Conservation (phyloP, 2,329 filamentous ascomycete species). For the Apiospora koreana region DNA sequence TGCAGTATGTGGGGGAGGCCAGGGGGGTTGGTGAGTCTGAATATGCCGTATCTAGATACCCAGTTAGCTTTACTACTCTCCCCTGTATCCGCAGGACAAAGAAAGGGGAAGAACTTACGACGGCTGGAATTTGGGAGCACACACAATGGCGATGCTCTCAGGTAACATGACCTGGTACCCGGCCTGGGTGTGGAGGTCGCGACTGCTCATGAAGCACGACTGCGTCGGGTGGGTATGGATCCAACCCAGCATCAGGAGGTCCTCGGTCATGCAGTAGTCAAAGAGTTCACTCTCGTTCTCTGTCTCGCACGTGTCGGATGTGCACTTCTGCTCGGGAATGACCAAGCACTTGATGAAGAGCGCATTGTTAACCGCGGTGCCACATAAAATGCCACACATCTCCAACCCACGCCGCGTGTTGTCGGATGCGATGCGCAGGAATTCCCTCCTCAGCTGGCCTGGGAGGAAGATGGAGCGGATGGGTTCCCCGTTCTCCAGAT, state of each 20-base stretch:
- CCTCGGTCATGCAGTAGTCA: conserved; percentile 83
- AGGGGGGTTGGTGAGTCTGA: conserved; percentile 89
- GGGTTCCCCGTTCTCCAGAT: conserved; percentile 85
- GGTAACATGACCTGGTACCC: conserved; percentile 96
- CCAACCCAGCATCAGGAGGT: conserved; percentile 88
- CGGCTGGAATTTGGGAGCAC: conserved; percentile 77
- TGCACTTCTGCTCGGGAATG: conserved; percentile 88
- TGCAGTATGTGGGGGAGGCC: conserved; percentile 82
- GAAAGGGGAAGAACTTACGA: too few relatives aligned
- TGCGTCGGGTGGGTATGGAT: conserved; percentile 98
- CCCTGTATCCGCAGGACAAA: too few relatives aligned
- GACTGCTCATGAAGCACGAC: conserved; percentile 95
- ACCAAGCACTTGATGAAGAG: conserved; percentile 87
- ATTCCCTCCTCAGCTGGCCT: conserved; percentile 68
- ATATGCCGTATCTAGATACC: conserved; percentile 75
- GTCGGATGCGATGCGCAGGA: conserved; percentile 70
- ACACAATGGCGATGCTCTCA: conserved; percentile 96
- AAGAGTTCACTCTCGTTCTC: conserved; percentile 83
- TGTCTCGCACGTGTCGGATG: conserved; percentile 92
- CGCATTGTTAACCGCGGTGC: conserved; percentile 87
- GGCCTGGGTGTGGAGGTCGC: conserved; percentile 90
- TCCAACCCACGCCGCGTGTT: conserved; percentile 86
- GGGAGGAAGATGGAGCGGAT: conserved; percentile 89
- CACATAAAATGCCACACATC: conserved; percentile 93
- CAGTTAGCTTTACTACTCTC: neutral